Base-by-base conservation (phyloP, 2,329 filamentous ascomycete genomes). In the Reticulascus tulasneorum region DNA sequence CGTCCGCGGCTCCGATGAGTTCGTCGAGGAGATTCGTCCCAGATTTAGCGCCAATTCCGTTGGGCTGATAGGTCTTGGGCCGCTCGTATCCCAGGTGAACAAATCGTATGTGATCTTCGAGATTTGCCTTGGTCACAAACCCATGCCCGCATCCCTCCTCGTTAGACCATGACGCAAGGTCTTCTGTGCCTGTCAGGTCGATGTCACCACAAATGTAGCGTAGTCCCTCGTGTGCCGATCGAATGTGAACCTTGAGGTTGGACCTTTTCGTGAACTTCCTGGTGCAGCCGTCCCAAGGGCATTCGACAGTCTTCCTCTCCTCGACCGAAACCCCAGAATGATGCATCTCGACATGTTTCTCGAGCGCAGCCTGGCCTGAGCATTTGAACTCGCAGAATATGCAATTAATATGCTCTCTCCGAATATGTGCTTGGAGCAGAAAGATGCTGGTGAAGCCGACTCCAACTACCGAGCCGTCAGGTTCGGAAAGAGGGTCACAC, bases 61-160 rank as follows among this genome's bases (percentile, higher is more conserved):
- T 23, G 16, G 37, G 37, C 10, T 33, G 29, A 15, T 15, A 18
- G 18, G 42, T 28, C 33, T 51, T 54, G 8, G 70, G 69, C 10
- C 75, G 67, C 37, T 67, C 61, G 12, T 61, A 52, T n/a, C 81
- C 79, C 18, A 95, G 67, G 56, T 97, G 91, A 16, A 86, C 76
- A 30, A 84, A 88, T 15, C 86, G 81, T 28, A 96, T 73, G 55
- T 97, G 91, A 47, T 93, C 84, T 57, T 91, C 85, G 0, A 96
- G 72, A 20, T 79, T 80, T 13, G 78, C 74, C 58, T 94, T 95
- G 43, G 83, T 85, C 40, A 77, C 76, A 52, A 94, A 93, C 23
- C 75, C 74, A 42, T 79, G 76, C 3, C 83, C 85, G 53, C 91
- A 97, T 12, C 83, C 86, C 33, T 79, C 70, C 9, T 71, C 62